Base-by-base conservation (phyloP, 2,329 filamentous ascomycete species). In the Hypoxylon sp. region DNA sequence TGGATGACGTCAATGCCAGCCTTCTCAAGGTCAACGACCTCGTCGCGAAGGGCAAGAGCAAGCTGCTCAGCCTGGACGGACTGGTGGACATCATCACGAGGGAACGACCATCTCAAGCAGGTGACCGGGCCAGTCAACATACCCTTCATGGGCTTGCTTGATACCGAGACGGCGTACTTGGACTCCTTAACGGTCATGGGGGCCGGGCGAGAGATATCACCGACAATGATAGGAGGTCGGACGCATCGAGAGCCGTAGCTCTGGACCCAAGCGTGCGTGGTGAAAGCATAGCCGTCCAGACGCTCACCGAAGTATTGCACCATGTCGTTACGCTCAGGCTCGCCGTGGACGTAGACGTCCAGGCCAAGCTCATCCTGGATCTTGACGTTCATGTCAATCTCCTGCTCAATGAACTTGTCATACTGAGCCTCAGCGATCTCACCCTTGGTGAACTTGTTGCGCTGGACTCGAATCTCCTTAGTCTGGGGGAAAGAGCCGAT, bases 271-370 rank as follows among this genome's bases (percentile, higher is more conserved):
- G 92, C 95, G 84, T 97, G 92, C 80, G 94, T 98, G 79, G 95
- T 99, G 89, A 99, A 99, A 79, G 93, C 91, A 81, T 98, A 99
- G 77, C 95, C 95, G 76, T 96, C 89, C 68, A 99, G 87, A 77
- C 93, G 91, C 89, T 99, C 95, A 82, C 95, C 95, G 75, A 99
- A 99, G 90, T 97, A 99, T 84, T 99, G 95, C 56, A 99, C 95
- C 95, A 99, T 99, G 89, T 99, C 95, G 85, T 99, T 99, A 81
- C 95, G 93, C 89, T 99, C 95, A 64, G 95, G 95, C 88, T 99
- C 95, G 79, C 95, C 95, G 86, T 99, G 95, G 70, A 99, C 95
- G 79, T 91, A 92, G 80, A 99, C 95, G 74, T 99, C 95, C 57
- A 99, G 90, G 80, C 89, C 93, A 76, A 99, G 94, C 85, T 98